These are phyloP conservation scores for Candida germanica DNA, from an alignment of 805 yeast genomes.

Conservation along the genomic window DNA sequence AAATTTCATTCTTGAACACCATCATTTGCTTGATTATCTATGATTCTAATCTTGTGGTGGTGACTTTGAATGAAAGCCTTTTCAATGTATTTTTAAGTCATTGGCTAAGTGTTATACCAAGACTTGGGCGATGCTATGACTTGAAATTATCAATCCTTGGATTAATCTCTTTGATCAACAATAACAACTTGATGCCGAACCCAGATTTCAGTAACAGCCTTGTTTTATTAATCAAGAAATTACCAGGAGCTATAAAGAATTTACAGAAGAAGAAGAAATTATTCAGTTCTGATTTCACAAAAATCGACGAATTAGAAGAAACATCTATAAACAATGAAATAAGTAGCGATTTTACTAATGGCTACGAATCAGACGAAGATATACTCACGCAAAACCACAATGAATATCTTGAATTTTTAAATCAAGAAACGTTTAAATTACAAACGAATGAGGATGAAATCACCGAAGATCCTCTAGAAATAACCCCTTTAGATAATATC, in stretches of 20 bases:
- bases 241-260: conserved; percentile 70
- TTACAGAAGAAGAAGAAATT: conserved; percentile 63
- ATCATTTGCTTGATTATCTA: conserved; percentile 62
- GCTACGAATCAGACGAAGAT: conserved; percentile 5
- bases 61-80: conserved; percentile 45
- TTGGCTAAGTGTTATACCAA: conserved; percentile 63
- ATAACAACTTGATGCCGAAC: conserved; percentile 17
- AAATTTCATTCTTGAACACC: conserved; percentile 55
- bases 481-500: conserved; percentile 72
- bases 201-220: conserved; percentile 11
- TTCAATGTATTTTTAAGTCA: conserved; percentile 48
- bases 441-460: conserved; percentile 63
- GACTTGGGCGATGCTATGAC: conserved; percentile 71
- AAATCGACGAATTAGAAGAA: neutral
- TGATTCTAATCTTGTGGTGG: conserved; percentile 50
- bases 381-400: conserved; percentile 16
- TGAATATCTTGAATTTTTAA: conserved; percentile 25
- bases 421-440: conserved; percentile 22
- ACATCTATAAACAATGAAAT: neutral
- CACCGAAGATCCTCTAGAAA: conserved; percentile 70
- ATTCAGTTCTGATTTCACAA: conserved; percentile 29
- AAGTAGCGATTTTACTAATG: neutral
- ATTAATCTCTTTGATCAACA: conserved; percentile 44
- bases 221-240: conserved; percentile 39
- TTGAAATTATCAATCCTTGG: conserved; percentile 74